Evolutionary conservation across 768 basidiomycete genomes (phyloP).

Genomic region (Lyophyllum atratum): DNA sequence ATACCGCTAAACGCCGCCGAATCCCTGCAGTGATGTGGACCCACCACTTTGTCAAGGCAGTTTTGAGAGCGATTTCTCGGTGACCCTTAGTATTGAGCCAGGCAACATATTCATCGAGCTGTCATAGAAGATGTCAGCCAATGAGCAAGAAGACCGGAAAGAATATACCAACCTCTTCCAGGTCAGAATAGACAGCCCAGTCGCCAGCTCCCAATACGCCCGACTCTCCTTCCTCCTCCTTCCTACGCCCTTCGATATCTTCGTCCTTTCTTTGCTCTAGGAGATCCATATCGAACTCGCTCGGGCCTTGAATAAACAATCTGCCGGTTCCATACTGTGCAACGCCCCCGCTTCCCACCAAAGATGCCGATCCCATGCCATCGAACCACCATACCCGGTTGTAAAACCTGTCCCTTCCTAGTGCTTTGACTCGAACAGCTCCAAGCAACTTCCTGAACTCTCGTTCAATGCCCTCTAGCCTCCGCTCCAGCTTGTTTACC

Average conservation of each 20-base stretch:
- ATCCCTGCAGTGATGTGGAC: constrained; percentile 79
- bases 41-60: constrained; percentile 81
- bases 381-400: constrained; percentile 99
- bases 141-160: not conserved
- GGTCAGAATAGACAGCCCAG: constrained; percentile 89
- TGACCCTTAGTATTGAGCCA: constrained; percentile 95
- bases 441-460: constrained; percentile 92
- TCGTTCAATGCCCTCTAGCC: constrained; percentile 85
- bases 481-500: constrained; percentile 76
- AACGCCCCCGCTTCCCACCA: constrained; percentile 77
- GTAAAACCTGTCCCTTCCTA: constrained; percentile 92
- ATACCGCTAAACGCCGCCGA: constrained; percentile 71
- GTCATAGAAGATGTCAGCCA: constrained; percentile 14
- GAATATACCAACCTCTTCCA: constrained; percentile 72
- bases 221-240: constrained; percentile 80
- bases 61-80: constrained; percentile 82
- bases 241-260: constrained; percentile 61
- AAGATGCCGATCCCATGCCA: constrained; percentile 83
- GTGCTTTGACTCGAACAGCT: constrained; percentile 80
- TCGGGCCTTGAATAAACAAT: constrained; percentile 91
- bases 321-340: constrained; percentile 88
- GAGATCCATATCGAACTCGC: constrained; percentile 76
- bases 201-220: constrained; percentile 73
- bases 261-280: constrained; percentile 58
- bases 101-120: constrained; percentile 82